Evolutionary conservation across 2,329 filamentous ascomycete species (phyloP), one percentile per base, ranked within the genome.

Genomic region (Aspergillus chevalieri): DNA sequence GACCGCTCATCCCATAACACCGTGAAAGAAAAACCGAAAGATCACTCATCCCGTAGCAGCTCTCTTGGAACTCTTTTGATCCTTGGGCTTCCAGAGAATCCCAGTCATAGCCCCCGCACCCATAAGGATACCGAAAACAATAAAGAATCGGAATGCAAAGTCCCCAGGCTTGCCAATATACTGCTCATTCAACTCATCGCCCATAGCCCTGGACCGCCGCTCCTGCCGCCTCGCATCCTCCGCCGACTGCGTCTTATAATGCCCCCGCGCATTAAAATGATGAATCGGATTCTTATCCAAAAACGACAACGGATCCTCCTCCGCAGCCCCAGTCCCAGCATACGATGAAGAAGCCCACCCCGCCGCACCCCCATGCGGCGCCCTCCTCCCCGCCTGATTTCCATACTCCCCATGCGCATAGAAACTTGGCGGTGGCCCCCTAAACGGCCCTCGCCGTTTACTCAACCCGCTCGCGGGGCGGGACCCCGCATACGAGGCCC

Each of bases 381-480:
- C 24, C 24, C 42, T 28, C 12, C 22, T 15, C 10, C 22, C 14
- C 8, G 17, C 41, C 3, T 2, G 73, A 48, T 44, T 67, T 44
- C 87, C 88, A 79, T 89, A 94, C 3, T 87, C 89, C 4, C 89
- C 90, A 53, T 79, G 84, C 15, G 85, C 80, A 69, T 89, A 96
- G 73, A 96, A 97, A 55, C 83, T 88, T 0, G 92, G 91, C 46
- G 93, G 91, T 3, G 93, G 92, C 0, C 92, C 92, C 17, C 81
- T 81, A 69, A 94, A 96, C 4, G 84, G 78, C 2, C 83, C 82
- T 2, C 89, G 78, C 21, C 92, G 81, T 38, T 85, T 81, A 65
- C 85, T 90, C 28, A 98, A 74, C 0, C 93, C 93, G 1, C 83
- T 89, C 0, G 93, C 83, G 0, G 91, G 84, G 0, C 93, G 82